Conservation (phyloP, 345 rosid genomes). For the Salix caprea region DNA sequence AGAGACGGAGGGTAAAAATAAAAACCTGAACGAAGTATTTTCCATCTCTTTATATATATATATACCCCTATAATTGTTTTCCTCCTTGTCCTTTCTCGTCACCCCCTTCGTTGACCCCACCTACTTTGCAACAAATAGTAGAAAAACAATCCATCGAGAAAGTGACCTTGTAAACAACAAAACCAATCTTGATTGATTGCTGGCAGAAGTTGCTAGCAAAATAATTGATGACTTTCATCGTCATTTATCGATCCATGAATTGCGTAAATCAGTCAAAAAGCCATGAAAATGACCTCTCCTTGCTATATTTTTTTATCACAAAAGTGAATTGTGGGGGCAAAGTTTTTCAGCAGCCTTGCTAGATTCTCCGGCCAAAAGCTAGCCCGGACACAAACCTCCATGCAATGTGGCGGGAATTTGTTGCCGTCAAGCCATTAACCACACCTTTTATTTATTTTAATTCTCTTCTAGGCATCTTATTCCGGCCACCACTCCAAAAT, state of each 20-base stretch:
- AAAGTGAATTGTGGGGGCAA: background rate
- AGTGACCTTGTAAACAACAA: background rate
- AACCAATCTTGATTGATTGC: background rate
- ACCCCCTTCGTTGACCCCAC: background rate
- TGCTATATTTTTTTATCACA: background rate
- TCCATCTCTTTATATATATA: no score
- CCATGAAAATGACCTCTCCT: background rate
- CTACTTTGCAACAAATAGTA: background rate
- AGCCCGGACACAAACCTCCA: constrained; percentile 29
- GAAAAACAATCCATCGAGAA: background rate
- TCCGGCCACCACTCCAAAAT: background rate
- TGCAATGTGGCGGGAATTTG: constrained; percentile 21
- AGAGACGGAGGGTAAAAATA: background rate
- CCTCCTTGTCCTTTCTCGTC: background rate
- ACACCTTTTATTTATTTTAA: background rate
- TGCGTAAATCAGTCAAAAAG: background rate
- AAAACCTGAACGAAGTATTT: no score
- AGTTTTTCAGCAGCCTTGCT: background rate
- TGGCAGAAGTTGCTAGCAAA: background rate
- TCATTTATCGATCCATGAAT: background rate
- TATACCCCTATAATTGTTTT: background rate
- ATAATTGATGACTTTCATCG: background rate
- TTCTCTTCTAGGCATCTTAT: background rate
- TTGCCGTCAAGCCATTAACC: constrained; percentile 2
- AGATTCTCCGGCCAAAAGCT: constrained; percentile 14